A percentile compares a stretch with the other conserved stretches of the same genome.
Evolutionary conservation across 306 rosid genomes (phyloP).

Genomic region (Luffa aegyptiaca): DNA sequence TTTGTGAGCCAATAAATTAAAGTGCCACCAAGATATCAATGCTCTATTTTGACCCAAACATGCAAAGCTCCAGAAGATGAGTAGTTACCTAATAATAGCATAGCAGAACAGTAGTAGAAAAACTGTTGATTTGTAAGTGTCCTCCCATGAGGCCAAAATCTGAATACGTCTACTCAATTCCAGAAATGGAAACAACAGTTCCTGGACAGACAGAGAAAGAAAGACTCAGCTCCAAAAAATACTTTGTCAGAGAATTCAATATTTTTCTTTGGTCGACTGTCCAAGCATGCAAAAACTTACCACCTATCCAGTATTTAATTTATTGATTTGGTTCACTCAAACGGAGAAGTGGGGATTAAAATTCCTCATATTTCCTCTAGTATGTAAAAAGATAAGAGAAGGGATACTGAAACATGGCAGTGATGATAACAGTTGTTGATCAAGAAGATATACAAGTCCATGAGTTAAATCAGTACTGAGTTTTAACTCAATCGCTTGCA

Average conservation of each 20-base stretch:
- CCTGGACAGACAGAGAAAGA: slow-evolving; percentile 43
- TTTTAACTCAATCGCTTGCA: slow-evolving; percentile 1
- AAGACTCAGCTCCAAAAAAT: slow-evolving; percentile 6
- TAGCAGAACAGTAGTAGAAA: slow-evolving; percentile 57
- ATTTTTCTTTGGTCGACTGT: neutral
- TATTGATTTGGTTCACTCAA: neutral
- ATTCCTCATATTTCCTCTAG: neutral
- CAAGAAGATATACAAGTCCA: neutral
- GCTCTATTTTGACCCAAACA: neutral
- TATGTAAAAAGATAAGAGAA: neutral
- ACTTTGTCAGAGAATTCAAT: neutral
- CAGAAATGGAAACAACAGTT: slow-evolving; percentile 59
- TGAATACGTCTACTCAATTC: slow-evolving; percentile 34
- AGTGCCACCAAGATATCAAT: neutral
- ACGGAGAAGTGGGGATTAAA: neutral
- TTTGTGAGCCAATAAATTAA: neutral
- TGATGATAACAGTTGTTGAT: neutral
- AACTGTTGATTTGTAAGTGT: slow-evolving; percentile 46
- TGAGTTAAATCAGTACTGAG: neutral
- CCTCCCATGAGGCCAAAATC: slow-evolving; percentile 65
- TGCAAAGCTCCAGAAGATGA: slow-evolving; percentile 1
- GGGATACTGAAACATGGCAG: neutral
- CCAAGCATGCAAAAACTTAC: slow-evolving; percentile 9
- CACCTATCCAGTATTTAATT: neutral
- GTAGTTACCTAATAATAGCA: slow-evolving; percentile 54